Evolutionary conservation across 2,329 filamentous ascomycete species (phyloP).

Genomic region (Stagonosporopsis rhizophila): DNA sequence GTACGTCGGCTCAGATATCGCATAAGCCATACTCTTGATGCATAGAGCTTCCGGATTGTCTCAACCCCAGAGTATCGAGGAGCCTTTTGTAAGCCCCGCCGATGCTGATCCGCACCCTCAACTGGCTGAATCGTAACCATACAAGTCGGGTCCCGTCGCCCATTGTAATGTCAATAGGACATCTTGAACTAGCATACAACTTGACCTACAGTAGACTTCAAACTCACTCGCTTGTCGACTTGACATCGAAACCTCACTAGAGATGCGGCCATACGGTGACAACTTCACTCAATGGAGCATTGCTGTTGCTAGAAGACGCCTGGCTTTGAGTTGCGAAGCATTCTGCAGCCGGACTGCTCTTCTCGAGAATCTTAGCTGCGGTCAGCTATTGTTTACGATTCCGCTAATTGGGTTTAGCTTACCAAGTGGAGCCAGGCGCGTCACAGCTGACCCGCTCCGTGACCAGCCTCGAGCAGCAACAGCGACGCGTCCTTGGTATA

Average conservation of each 20-base stretch:
- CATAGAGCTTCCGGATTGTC: neutral
- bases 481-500: neutral
- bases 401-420: neutral
- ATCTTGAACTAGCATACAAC: neutral
- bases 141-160: neutral
- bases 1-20: neutral
- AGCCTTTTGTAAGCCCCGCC: neutral
- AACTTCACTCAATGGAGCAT: neutral
- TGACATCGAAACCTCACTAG: constrained; percentile 19
- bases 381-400: neutral
- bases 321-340: neutral
- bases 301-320: neutral
- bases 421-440: constrained; percentile 1
- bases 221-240: neutral
- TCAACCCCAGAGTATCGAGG: neutral
- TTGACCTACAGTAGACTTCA: neutral
- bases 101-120: no score
- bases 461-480: neutral
- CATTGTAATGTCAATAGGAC: neutral
- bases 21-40: no score
- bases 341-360: neutral
- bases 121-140: neutral
- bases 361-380: neutral
- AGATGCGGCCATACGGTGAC: constrained; percentile 30
- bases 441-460: constrained; percentile 11